These are phyloP conservation scores for Racocetra persica DNA, from an alignment of 371 early-diverging fungal species.

Conservation along the genomic window DNA sequence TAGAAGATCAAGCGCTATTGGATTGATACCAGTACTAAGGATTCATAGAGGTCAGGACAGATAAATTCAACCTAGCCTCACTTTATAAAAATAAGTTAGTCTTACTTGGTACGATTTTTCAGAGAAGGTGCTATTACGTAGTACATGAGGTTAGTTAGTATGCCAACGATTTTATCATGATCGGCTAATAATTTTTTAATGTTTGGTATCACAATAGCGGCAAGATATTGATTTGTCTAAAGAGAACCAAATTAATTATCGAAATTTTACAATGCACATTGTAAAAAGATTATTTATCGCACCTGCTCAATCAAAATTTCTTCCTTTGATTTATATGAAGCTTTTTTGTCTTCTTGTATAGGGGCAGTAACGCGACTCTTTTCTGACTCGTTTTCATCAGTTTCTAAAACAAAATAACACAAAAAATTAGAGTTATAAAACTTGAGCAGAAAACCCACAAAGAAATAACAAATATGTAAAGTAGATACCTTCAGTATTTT, in stretches of 20 bases:
- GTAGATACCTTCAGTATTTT: constrained; percentile 32
- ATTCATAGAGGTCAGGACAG: neutral
- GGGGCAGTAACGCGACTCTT: constrained; percentile 28
- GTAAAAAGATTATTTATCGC: neutral
- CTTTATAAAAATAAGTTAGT: neutral
- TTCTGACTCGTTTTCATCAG: constrained; percentile 22
- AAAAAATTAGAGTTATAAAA: neutral
- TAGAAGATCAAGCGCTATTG: constrained; percentile 50
- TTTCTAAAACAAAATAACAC: neutral
- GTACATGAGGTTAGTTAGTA: constrained; percentile 78
- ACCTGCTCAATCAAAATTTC: constrained; percentile 60
- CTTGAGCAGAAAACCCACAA: neutral
- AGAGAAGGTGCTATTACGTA: constrained; percentile 79
- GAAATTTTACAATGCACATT: neutral
- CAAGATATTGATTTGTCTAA: constrained; percentile 44
- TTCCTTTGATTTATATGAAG: constrained; percentile 53
- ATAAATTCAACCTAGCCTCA: neutral
- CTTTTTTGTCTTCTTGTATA: constrained; percentile 53
- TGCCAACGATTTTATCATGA: constrained; percentile 71
- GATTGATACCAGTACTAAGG: constrained; percentile 44
- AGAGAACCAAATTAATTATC: constrained; percentile 43
- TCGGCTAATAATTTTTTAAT: constrained; percentile 71
- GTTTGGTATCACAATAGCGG: constrained; percentile 67
- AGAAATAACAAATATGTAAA: neutral
- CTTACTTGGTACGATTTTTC: constrained; percentile 60